Percentiles rank a stretch among this genome's conserved stretches.
phyloP scores from a whole-genome alignment of 83 land plant species.

The Larix sibirica region DNA sequence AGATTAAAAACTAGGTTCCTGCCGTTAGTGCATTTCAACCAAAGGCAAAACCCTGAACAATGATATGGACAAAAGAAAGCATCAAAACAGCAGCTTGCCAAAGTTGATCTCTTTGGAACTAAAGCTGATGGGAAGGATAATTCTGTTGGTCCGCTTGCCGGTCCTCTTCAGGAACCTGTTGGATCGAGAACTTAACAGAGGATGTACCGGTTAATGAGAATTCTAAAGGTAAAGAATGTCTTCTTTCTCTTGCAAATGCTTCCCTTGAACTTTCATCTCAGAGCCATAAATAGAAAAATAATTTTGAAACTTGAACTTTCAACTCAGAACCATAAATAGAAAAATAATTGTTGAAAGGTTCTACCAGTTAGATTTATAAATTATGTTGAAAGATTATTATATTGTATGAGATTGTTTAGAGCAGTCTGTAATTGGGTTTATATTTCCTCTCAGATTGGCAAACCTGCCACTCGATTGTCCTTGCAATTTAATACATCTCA shows the following conservation, averaged over 20 bases:
- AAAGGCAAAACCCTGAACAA: conserved; percentile 5
- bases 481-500: too few relatives aligned
- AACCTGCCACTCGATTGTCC: too few relatives aligned
- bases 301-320: too few relatives aligned
- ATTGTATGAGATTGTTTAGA: too few relatives aligned
- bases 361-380: too few relatives aligned
- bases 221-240: neutral
- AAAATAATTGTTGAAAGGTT: too few relatives aligned
- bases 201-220: neutral
- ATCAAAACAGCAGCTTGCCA: neutral
- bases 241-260: neutral
- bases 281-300: too few relatives aligned
- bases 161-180: neutral
- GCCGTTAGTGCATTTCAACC: conserved; percentile 9
- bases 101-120: neutral
- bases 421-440: too few relatives aligned
- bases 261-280: neutral
- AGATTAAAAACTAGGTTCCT: neutral
- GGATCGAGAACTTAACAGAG: neutral
- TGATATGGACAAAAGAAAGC: neutral
- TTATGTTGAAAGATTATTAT: too few relatives aligned
- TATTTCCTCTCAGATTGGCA: too few relatives aligned
- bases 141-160: neutral
- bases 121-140: conserved; percentile 3
- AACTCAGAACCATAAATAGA: too few relatives aligned